These are phyloP conservation scores for Xylariaceae sp. DNA, from an alignment of 2,329 filamentous ascomycete genomes.

Conservation along the genomic window DNA sequence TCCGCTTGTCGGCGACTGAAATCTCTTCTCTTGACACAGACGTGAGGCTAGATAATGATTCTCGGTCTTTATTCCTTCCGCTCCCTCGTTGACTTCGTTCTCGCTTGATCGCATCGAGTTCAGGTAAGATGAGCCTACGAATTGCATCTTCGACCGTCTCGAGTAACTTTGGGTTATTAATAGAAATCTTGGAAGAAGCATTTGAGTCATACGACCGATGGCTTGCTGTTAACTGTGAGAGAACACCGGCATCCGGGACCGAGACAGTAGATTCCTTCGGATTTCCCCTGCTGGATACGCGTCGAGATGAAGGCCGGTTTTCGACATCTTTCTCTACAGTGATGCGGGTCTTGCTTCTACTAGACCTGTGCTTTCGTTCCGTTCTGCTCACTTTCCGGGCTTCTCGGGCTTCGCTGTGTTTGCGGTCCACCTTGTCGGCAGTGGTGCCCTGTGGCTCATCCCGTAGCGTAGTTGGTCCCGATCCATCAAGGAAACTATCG, in stretches of 20 bases:
- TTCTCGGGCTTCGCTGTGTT: constrained; percentile 40
- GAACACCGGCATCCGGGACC: constrained; percentile 47
- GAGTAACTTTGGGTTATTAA: constrained; percentile 86
- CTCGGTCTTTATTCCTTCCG: constrained; percentile 41
- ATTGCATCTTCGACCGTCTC: constrained; percentile 94
- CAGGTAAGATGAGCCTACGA: constrained; percentile 79
- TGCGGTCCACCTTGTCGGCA: constrained; percentile 41
- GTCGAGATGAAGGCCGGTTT: constrained; percentile 41
- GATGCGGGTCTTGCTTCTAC: constrained; percentile 46
- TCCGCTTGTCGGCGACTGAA: constrained; percentile 48
- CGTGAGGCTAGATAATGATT: constrained; percentile 56
- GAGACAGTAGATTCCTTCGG: constrained; percentile 49
- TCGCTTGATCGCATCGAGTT: constrained; percentile 84
- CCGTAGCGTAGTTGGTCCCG: constrained; percentile 31
- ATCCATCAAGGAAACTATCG: constrained; percentile 58
- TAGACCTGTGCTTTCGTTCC: constrained; percentile 43
- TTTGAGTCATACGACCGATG: constrained; percentile 52
- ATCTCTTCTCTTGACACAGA: constrained; percentile 50
- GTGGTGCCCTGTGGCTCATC: constrained; percentile 31
- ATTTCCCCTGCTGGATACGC: constrained; percentile 44
- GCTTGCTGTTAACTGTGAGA: constrained; percentile 49
- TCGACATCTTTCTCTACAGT: constrained; percentile 44
- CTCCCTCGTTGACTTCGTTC: constrained; percentile 76
- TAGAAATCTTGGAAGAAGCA: constrained; percentile 60
- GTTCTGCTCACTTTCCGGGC: constrained; percentile 38